phyloP scores from a whole-genome alignment of 192 early-diverging fungal species.

The Umbelopsis sp. region DNA sequence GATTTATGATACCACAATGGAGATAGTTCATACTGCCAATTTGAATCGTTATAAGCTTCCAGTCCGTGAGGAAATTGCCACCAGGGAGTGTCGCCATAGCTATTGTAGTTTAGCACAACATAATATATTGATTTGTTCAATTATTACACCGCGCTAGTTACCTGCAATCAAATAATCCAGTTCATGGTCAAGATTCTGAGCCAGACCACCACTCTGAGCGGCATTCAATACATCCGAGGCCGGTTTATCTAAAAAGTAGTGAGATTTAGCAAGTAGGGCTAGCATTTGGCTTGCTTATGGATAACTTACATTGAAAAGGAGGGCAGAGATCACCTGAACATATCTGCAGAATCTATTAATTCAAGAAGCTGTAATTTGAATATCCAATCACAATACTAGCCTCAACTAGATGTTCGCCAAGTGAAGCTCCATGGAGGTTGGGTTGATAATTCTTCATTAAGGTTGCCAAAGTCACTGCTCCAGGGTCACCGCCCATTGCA shows the following conservation, averaged over 20 bases:
- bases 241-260: constrained; percentile 32
- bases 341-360: background rate
- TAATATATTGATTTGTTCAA: background rate
- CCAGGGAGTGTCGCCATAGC: constrained; percentile 30
- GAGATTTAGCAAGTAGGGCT: background rate
- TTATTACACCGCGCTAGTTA: background rate
- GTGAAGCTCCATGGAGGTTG: constrained; percentile 40
- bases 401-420: constrained; percentile 48
- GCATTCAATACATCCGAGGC: constrained; percentile 45
- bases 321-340: background rate
- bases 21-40: constrained; percentile 25
- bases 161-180: constrained; percentile 45
- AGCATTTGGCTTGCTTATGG: background rate
- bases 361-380: background rate
- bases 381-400: background rate
- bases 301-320: constrained; percentile 9
- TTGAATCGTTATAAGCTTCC: constrained; percentile 32
- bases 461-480: constrained; percentile 46
- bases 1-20: background rate
- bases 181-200: constrained; percentile 44
- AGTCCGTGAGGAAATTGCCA: constrained; percentile 12
- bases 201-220: constrained; percentile 55
- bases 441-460: constrained; percentile 47
- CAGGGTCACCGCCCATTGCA: constrained; percentile 52
- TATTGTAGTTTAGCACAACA: background rate